Evolutionary conservation across 441 rosid genomes (phyloP).

Genomic region (Viola pubescens): DNA sequence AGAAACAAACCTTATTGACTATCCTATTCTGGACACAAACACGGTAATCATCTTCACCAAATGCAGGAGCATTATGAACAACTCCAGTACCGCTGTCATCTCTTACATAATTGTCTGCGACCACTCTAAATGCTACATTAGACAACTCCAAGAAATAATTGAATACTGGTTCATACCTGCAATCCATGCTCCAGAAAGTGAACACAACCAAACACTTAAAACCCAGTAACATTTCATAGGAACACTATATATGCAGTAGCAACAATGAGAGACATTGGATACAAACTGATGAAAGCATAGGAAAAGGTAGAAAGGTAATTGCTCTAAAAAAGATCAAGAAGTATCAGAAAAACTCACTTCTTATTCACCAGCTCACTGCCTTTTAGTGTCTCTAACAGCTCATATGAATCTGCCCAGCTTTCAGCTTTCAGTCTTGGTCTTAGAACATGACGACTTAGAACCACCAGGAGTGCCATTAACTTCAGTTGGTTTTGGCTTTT

Average conservation of each 20-base stretch:
- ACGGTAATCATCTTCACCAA: constrained; percentile 98
- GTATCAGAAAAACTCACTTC: constrained; percentile 42
- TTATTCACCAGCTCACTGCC: constrained; percentile 74
- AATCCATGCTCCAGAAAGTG: not conserved
- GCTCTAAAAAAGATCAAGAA: too few species aligned
- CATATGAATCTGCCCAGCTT: constrained; percentile 43
- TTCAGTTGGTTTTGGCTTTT: constrained; percentile 56
- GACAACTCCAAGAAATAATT: constrained; percentile 72
- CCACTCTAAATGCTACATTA: constrained; percentile 68
- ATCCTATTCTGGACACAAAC: constrained; percentile 79
- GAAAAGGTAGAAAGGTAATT: too few species aligned
- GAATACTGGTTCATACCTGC: constrained; percentile 85
- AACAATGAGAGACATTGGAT: too few species aligned
- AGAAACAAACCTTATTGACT: constrained; percentile 54
- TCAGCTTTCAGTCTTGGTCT: constrained; percentile 59
- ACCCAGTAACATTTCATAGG: too few species aligned
- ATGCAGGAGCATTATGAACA: constrained; percentile 98
- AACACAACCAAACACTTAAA: too few species aligned
- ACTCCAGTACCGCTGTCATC: constrained; percentile 96
- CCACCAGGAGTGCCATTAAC: constrained; percentile 44
- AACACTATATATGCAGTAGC: too few species aligned
- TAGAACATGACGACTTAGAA: constrained; percentile 30
- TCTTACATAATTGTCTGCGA: constrained; percentile 92
- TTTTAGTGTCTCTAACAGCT: constrained; percentile 51
- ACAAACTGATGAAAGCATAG: too few species aligned